Base-by-base conservation (phyloP, 805 yeast species). In the Saccharomycopsis selenospora region DNA sequence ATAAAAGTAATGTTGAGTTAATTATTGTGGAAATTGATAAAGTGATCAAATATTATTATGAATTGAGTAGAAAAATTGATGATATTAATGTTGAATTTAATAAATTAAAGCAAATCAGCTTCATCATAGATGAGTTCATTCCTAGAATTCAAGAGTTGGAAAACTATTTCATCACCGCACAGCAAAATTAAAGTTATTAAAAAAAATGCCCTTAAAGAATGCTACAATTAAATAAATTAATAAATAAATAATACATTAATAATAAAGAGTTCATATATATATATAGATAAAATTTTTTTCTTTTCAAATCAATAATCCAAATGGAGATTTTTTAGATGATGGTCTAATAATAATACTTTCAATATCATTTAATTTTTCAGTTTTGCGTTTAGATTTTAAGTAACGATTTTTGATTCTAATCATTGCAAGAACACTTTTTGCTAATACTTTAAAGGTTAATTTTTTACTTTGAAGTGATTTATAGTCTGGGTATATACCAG, bases 71-170 rank as follows among this genome's bases (percentile, higher is more conserved):
- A 3, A 61, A 68, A 44, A 78, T 85, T 57, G 68, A 70, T 27
- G 73, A 70, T 2, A 55, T 82, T 24, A 83, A 80, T 50, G 55
- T 61, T 33, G 75, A 76, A 46, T 75, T 77, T 52, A 64, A 70
- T 59, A 78, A 77, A 61, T 58, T 80, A 46, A 74, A 74, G 42
- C 82, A 77, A 52, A 64, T 80, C 43, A 67, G 60, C 26, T 45
- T 53, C 54, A 68, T 69, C 48, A 71, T 72, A 4, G 52, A 55
- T 2, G 77, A 69, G 28, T 75, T 75, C 53, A 67, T 66, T 43
- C 43, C 50, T 4, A 55, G 79, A 44, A 52, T 73, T n/a, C 43
- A 45, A 24, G 36, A 46, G 3, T 44, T 73, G 33, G 79, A 76
- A 50, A 36, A 38, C 40, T 51, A 54, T 40, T 50, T 57, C 47